These are phyloP conservation scores for Coemansia sp. DNA, from an alignment of 371 early-diverging fungal genomes.

Conservation along the genomic window DNA sequence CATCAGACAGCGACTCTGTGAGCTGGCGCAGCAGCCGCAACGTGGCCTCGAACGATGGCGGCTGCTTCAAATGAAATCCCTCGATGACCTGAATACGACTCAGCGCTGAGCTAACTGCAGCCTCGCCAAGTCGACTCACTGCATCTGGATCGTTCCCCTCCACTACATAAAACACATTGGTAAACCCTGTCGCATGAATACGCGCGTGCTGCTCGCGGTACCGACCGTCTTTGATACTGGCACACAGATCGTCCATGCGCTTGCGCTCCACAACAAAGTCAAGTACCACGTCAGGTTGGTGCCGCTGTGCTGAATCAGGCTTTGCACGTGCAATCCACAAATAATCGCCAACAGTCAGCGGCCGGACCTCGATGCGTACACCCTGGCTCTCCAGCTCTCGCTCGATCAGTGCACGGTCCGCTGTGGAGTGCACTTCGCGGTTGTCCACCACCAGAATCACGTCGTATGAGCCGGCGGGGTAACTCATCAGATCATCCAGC, in stretches of 20 bases:
- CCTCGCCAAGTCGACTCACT: constrained; percentile 64
- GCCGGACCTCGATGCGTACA: constrained; percentile 58
- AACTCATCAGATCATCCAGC: constrained; percentile 21
- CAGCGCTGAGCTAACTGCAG: constrained; percentile 58
- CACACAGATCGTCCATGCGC: constrained; percentile 85
- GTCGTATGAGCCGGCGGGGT: constrained; percentile 53
- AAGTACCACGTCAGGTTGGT: constrained; percentile 67
- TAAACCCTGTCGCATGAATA: constrained; percentile 63
- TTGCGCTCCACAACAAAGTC: constrained; percentile 93
- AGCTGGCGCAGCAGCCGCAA: constrained; percentile 35
- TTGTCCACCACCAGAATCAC: constrained; percentile 75
- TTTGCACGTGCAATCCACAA: constrained; percentile 80
- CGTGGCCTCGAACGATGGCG: constrained; percentile 34
- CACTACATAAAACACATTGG: constrained; percentile 78
- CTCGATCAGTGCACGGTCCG: constrained; percentile 73
- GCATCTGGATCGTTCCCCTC: constrained; percentile 84
- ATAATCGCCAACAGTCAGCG: constrained; percentile 83
- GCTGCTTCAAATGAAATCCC: constrained; percentile 38
- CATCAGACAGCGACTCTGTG: constrained; percentile 6
- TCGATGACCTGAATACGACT: constrained; percentile 52
- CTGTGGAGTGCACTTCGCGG: constrained; percentile 71
- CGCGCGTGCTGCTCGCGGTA: constrained; percentile 95
- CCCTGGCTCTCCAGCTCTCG: constrained; percentile 61
- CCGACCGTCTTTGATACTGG: constrained; percentile 93
- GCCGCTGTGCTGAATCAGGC: constrained; percentile 35